Evolutionary conservation across 1,284 basidiomycete genomes (phyloP).

Genomic region (Ganoderma sp.): DNA sequence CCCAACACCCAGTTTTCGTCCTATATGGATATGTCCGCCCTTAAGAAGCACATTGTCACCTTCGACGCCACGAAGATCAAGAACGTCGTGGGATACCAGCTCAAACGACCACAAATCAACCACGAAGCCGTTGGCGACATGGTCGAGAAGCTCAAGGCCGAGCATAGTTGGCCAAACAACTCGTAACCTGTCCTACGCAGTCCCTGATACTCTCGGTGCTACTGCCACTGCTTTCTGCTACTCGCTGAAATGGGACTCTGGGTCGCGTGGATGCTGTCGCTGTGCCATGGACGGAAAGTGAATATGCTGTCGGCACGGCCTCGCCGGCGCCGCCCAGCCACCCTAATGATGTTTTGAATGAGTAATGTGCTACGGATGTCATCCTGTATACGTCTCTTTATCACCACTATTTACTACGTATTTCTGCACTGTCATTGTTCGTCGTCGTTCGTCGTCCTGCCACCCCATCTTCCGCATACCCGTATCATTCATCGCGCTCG

Average conservation of each 20-base stretch:
- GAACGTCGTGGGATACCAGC: constrained; percentile 71
- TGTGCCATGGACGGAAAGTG: constrained; percentile 6
- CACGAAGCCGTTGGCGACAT: constrained; percentile 73
- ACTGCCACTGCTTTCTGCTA: neutral
- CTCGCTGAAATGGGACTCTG: constrained; percentile 1
- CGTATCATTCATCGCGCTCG: constrained; percentile 25
- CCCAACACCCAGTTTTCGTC: constrained; percentile 79
- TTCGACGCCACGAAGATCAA: constrained; percentile 77
- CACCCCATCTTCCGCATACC: constrained; percentile 19
- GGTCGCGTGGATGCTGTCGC: constrained; percentile 4
- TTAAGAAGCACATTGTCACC: constrained; percentile 69
- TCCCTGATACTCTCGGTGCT: neutral
- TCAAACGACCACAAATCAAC: constrained; percentile 68
- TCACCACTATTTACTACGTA: constrained; percentile 22
- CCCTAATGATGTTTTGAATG: constrained; percentile 33
- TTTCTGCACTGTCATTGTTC: constrained; percentile 5
- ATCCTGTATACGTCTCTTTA: constrained; percentile 10
- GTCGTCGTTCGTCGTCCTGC: neutral
- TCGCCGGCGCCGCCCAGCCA: constrained; percentile 6
- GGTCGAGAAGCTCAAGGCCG: constrained; percentile 79
- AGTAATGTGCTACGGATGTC: constrained; percentile 30
- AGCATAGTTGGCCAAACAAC: constrained; percentile 72
- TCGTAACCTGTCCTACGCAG: constrained; percentile 23
- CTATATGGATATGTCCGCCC: constrained; percentile 79
- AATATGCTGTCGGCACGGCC: neutral